These are phyloP conservation scores for Leccinum subfulvum DNA, from an alignment of 1,284 basidiomycete species.

Conservation along the genomic window DNA sequence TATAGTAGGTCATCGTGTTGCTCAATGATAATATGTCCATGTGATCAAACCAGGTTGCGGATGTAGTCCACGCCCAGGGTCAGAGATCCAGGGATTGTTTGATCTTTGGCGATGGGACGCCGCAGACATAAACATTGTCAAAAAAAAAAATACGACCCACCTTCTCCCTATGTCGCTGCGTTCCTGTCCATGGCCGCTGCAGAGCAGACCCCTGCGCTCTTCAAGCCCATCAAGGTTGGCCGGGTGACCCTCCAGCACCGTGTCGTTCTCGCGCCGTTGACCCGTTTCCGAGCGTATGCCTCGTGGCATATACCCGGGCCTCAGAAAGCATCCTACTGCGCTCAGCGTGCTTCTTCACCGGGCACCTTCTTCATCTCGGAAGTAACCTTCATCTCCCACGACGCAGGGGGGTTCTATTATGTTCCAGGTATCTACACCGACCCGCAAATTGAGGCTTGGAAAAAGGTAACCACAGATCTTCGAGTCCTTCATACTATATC, in stretches of 20 bases:
- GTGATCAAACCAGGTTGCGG: background rate
- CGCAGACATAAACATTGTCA: too few species aligned
- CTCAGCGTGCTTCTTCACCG: constrained; percentile 12
- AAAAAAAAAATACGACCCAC: too few species aligned
- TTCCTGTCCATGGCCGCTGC: constrained; percentile 3
- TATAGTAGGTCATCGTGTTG: background rate
- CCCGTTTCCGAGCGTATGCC: constrained; percentile 32
- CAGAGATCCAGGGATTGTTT: background rate
- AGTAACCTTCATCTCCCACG: too few species aligned
- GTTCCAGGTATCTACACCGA: constrained; percentile 28
- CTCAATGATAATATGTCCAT: background rate
- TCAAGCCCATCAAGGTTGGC: constrained; percentile 23
- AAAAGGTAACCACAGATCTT: constrained; percentile 12
- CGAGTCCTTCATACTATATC: too few species aligned
- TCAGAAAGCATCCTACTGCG: too few species aligned
- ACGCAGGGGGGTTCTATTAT: constrained; percentile 23
- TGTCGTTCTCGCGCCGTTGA: constrained; percentile 35
- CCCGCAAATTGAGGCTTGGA: constrained; percentile 26
- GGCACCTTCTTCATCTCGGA: constrained; percentile 36
- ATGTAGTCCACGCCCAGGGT: background rate
- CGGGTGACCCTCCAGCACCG: constrained; percentile 31
- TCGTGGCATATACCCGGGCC: too few species aligned
- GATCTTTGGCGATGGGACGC: background rate
- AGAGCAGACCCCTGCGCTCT: background rate
- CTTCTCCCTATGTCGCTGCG: too few species aligned